Evolutionary conservation across 73 alveolate genomes (phyloP).

Genomic region (Paramecium primaurelia): DNA sequence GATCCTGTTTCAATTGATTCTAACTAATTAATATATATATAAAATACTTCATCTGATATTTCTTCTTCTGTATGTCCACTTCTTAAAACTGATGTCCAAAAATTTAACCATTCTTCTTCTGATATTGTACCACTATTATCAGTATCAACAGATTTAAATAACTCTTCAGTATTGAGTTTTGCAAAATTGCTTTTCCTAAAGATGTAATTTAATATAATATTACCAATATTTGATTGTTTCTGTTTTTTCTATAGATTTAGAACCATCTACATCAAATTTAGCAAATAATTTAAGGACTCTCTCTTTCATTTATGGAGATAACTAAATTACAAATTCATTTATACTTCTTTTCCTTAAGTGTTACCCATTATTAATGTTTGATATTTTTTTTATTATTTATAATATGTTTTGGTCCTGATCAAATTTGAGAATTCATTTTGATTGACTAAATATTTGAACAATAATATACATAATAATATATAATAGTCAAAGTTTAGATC

Average conservation of each 20-base stretch:
- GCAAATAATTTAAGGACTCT: constrained; percentile 41
- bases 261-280: constrained; percentile 54
- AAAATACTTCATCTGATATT: constrained; percentile 48
- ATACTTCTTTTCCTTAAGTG: constrained; percentile 26
- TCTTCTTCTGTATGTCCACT: constrained; percentile 59
- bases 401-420: not conserved
- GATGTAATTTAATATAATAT: not conserved
- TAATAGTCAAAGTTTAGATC: not conserved
- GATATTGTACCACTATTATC: constrained; percentile 60
- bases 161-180: constrained; percentile 51
- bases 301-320: constrained; percentile 44
- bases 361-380: not conserved
- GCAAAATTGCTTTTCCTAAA: constrained; percentile 56
- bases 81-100: constrained; percentile 46
- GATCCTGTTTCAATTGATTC: constrained; percentile 14
- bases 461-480: not conserved
- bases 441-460: not conserved
- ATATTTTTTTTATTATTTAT: not conserved
- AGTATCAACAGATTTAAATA: constrained; percentile 56
- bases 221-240: constrained; percentile 60
- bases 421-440: not conserved
- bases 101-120: constrained; percentile 66
- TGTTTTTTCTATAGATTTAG: constrained; percentile 46
- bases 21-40: not conserved
- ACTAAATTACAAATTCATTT: not conserved